Base-by-base conservation (phyloP, 176 grass and related monocot genomes). In the Tuctoria greenei region DNA sequence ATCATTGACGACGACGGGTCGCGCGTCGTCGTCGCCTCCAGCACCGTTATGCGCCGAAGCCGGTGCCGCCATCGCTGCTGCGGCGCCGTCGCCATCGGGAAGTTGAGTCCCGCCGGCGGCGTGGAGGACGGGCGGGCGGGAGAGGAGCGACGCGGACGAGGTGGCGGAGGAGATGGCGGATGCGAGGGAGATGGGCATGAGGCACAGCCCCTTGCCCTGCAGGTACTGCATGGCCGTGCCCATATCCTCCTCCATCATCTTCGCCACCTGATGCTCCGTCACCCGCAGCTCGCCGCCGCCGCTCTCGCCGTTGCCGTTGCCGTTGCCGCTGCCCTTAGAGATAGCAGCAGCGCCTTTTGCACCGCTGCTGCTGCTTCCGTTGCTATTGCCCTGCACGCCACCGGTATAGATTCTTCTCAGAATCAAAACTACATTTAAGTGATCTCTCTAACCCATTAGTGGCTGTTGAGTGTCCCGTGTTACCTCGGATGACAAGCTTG, bases 101-200 rank as follows among this genome's bases (percentile, higher is more conserved):
- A n/a, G n/a, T n/a, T n/a, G n/a, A n/a, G n/a, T n/a, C n/a, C n/a
- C 31, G 31, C 16, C 78, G 13, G 24, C 25, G 18, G 63, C 7
- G 10, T 61, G 51, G 45, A 55, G 63, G 21, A 55, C 11, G 0
- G 76, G 82, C 1, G 74, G 74, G 61, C 76, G 85, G 23, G 90
- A 76, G 83, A 83, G 91, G 50, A 85, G 76, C 9, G 81, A 88
- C n/a, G 65, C 64, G 57, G 86, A 79, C 1, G 64, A 82, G 66
- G 95, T 90, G 75, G 86, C 91, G 3, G 95, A 89, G 44, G 95
- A 93, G 75, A 98, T 98, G 79, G 95, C 91, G 4, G 91, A 94
- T n/a, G 91, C 95, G 35, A 98, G 95, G 57, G 95, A 98, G 84
- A 98, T 98, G 40, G 95, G 95, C 95, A 98, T 98, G 39, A 98